A percentile compares a stretch with the other conserved stretches of the same genome.
Conservation (phyloP, 1,284 basidiomycete species). For the Rhodotorula sp. region DNA sequence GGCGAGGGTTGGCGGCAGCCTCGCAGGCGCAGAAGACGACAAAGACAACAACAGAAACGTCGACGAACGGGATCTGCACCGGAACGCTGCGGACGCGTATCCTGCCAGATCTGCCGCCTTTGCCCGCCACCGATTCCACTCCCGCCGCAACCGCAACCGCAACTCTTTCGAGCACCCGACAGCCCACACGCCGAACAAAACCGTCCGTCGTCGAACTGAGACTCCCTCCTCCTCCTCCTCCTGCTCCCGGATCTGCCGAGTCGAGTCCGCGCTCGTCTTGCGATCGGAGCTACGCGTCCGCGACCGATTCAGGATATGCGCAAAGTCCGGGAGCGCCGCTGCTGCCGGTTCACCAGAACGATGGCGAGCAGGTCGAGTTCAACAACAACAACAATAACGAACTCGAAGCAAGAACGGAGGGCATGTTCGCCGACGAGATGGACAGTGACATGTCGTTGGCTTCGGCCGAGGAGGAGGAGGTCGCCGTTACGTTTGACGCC, state of each 20-base stretch:
- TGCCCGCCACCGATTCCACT: neutral
- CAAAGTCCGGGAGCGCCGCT: neutral
- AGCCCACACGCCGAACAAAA: neutral
- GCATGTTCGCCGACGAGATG: conserved; percentile 12
- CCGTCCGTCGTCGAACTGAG: neutral
- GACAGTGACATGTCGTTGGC: neutral
- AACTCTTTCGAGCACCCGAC: neutral
- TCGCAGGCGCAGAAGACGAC: neutral
- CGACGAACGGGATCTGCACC: conserved; percentile 31
- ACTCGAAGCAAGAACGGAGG: neutral
- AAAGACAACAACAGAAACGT: neutral
- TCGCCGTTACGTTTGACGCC: neutral
- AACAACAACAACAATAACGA: neutral
- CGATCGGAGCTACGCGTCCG: conserved; percentile 9
- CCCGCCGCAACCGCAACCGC: neutral
- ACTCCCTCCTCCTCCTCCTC: no score
- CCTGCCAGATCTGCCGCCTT: conserved; percentile 20
- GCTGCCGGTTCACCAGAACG: neutral
- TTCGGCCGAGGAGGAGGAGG: neutral
- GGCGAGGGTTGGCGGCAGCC: neutral
- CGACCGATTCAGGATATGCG: conserved; percentile 32
- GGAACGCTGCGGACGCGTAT: conserved; percentile 27
- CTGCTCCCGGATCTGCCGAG: neutral
- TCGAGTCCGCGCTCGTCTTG: neutral
- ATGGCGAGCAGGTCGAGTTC: neutral